These are phyloP conservation scores for Leccinellum rugosiceps DNA, from an alignment of 768 basidiomycete species.

Conservation along the genomic window DNA sequence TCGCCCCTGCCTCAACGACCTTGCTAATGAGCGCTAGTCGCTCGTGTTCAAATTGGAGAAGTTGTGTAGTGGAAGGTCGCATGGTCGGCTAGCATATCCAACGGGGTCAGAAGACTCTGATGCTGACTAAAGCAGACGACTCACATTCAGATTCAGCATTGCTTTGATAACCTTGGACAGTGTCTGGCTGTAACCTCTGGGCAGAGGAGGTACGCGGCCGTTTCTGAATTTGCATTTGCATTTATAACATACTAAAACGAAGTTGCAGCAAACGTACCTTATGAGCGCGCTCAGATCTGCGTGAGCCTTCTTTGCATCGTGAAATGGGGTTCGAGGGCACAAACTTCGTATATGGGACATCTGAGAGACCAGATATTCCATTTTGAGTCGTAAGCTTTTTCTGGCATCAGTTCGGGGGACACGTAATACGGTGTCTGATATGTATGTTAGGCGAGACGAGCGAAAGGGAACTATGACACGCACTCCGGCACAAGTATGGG, in stretches of 20 bases:
- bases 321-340: constrained; percentile 93
- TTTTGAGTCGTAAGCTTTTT: constrained; percentile 96
- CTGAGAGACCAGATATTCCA: constrained; percentile 99
- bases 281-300: constrained; percentile 80
- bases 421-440: constrained; percentile 98
- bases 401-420: constrained; percentile 98
- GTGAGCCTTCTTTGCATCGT: constrained; percentile 90
- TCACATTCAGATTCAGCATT: constrained; percentile 83
- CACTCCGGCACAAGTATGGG: constrained; percentile 96
- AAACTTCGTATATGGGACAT: constrained; percentile 94
- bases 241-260: not conserved
- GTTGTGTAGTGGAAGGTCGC: constrained; percentile 78
- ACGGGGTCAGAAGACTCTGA: not conserved
- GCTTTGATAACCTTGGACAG: constrained; percentile 75
- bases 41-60: constrained; percentile 81
- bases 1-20: constrained; percentile 73
- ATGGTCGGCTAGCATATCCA: constrained; percentile 62
- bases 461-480: constrained; percentile 26
- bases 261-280: constrained; percentile 45
- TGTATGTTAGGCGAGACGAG: not conserved
- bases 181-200: constrained; percentile 75
- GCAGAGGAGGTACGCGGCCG: constrained; percentile 88
- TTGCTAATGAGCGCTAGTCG: constrained; percentile 68
- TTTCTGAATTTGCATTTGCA: constrained; percentile 50
- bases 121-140: constrained; percentile 14